Percentiles rank a stretch among this genome's conserved stretches.
Evolutionary conservation across 305 asterid genomes (phyloP).

Genomic region (Rubia peregrina): DNA sequence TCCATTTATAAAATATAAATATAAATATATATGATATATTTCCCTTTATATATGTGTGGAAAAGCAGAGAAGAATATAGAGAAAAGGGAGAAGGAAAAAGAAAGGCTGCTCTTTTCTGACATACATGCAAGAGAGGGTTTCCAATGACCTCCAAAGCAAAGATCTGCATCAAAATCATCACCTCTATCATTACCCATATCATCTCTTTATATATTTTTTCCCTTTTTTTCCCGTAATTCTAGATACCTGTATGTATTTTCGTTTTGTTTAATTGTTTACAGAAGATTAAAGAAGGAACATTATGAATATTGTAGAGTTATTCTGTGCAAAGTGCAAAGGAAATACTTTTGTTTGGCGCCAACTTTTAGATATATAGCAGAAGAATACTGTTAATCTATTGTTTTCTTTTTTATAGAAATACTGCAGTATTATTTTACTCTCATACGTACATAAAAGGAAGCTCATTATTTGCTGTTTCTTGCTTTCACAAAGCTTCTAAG

Average conservation of each 20-base stretch:
- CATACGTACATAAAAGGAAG: constrained; percentile 11
- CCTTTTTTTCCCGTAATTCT: constrained; percentile 19
- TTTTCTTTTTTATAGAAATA: constrained; percentile 30
- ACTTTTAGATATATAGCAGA: constrained; percentile 18
- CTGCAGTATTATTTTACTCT: constrained; percentile 18
- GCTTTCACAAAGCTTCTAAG: constrained; percentile 24
- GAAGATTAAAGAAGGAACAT: constrained; percentile 18
- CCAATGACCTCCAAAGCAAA: constrained; percentile 8
- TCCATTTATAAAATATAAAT: background rate
- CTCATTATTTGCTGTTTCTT: constrained; percentile 9
- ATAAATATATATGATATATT: background rate
- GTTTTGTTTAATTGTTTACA: constrained; percentile 22
- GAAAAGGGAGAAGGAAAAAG: constrained; percentile 19
- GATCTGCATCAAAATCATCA: constrained; percentile 60
- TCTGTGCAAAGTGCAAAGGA: constrained; percentile 18
- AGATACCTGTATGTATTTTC: constrained; percentile 25
- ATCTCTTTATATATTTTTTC: constrained; percentile 31
- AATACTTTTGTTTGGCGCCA: constrained; percentile 25
- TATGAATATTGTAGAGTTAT: background rate
- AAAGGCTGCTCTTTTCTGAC: constrained; percentile 54
- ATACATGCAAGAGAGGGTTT: constrained; percentile 19
- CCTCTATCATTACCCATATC: constrained; percentile 52
- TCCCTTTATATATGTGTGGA: constrained; percentile 17
- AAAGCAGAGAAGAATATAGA: constrained; percentile 26
- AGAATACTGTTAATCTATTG: constrained; percentile 21